Conservation (phyloP, 371 early-diverging fungal genomes). For the Catenaria anguillulae region DNA sequence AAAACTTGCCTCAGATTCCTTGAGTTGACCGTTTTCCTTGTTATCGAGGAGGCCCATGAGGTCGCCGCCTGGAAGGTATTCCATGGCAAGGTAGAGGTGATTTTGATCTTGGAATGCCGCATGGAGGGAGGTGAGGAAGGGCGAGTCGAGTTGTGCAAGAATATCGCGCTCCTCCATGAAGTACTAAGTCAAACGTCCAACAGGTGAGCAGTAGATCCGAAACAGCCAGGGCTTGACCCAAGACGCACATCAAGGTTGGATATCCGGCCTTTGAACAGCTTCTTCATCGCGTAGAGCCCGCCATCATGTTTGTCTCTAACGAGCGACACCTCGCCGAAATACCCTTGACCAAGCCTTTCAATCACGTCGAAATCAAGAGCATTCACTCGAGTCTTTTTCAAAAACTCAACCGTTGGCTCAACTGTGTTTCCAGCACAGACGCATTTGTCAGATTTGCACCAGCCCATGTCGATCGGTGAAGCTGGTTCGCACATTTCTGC, state of each 20-base stretch:
- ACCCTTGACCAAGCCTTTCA: slow-evolving; percentile 75
- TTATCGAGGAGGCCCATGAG: slow-evolving; percentile 17
- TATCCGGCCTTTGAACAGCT: slow-evolving; percentile 70
- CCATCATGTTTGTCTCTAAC: slow-evolving; percentile 51
- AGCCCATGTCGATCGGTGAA: not conserved
- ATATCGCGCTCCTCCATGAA: slow-evolving; percentile 83
- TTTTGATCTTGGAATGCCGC: slow-evolving; percentile 52
- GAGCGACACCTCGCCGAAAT: slow-evolving; percentile 69
- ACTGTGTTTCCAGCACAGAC: no score
- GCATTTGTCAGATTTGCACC: no score
- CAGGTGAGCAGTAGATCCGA: not conserved
- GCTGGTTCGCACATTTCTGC: not conserved
- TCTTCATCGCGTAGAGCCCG: slow-evolving; percentile 89
- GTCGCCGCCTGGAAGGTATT: slow-evolving; percentile 51
- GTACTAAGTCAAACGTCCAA: slow-evolving; percentile 43
- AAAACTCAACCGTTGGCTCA: slow-evolving; percentile 32
- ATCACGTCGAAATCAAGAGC: slow-evolving; percentile 74
- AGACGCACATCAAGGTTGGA: slow-evolving; percentile 57
- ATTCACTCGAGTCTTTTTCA: slow-evolving; percentile 49
- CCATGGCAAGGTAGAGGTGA: slow-evolving; percentile 48
- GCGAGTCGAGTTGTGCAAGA: slow-evolving; percentile 48
- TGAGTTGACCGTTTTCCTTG: slow-evolving; percentile 2
- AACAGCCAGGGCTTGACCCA: not conserved
- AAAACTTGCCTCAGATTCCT: slow-evolving; percentile 30
- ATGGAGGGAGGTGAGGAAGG: slow-evolving; percentile 47